phyloP scores from a whole-genome alignment of 257 asterid genomes.

The Gynochthodes officinalis region DNA sequence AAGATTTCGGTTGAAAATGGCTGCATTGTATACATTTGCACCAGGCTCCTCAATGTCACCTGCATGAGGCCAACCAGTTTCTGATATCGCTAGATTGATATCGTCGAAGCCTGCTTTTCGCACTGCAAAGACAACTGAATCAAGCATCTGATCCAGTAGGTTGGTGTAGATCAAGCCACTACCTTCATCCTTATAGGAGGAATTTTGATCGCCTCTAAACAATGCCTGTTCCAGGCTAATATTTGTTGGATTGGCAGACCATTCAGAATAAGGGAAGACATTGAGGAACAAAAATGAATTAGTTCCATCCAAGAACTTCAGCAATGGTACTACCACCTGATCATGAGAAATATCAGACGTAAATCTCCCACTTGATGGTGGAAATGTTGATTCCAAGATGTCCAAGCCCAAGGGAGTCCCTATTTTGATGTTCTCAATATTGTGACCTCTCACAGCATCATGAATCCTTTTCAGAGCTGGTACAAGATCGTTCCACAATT shows the following conservation, averaged over 20 bases:
- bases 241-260: slow-evolving; percentile 44
- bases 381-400: slow-evolving; percentile 45
- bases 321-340: slow-evolving; percentile 39
- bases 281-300: slow-evolving; percentile 55
- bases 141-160: slow-evolving; percentile 75
- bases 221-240: slow-evolving; percentile 51
- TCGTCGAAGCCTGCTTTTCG: slow-evolving; percentile 41
- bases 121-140: slow-evolving; percentile 56
- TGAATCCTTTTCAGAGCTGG: slow-evolving; percentile 63
- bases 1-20: slow-evolving; percentile 50
- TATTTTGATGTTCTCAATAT: slow-evolving; percentile 60
- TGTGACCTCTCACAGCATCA: slow-evolving; percentile 28
- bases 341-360: slow-evolving; percentile 35
- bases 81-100: slow-evolving; percentile 45
- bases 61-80: slow-evolving; percentile 82
- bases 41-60: slow-evolving; percentile 75
- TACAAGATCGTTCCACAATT: slow-evolving; percentile 52
- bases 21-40: slow-evolving; percentile 62
- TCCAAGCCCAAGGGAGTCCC: slow-evolving; percentile 81
- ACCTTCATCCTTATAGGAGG: slow-evolving; percentile 35
- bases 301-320: slow-evolving; percentile 49
- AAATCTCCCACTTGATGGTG: slow-evolving; percentile 69
- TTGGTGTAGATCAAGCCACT: slow-evolving; percentile 55
- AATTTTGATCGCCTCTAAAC: slow-evolving; percentile 29
- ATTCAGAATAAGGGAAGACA: slow-evolving; percentile 55